These are phyloP conservation scores for Thecaphora thlaspeos DNA, from an alignment of 1,284 basidiomycete species.

Conservation along the genomic window DNA sequence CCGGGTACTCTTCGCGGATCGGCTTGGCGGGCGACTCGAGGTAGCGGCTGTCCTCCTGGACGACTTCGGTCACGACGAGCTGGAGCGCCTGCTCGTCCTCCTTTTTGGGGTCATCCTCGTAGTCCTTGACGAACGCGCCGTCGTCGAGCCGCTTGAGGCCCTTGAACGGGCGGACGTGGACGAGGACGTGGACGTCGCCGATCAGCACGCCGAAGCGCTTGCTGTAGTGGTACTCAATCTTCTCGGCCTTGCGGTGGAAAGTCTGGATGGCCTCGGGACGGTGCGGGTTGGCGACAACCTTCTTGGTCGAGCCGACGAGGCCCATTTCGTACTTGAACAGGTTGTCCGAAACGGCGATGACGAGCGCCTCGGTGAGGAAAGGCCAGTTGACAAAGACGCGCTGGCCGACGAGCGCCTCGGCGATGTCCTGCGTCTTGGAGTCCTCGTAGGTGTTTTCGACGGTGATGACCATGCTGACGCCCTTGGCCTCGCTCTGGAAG, in stretches of 20 bases:
- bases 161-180: slow-evolving; percentile 59
- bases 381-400: slow-evolving; percentile 87
- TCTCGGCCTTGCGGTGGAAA: slow-evolving; percentile 62
- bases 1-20: slow-evolving; percentile 83
- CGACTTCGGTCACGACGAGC: slow-evolving; percentile 42
- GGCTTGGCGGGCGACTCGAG: slow-evolving; percentile 71
- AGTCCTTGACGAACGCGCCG: slow-evolving; percentile 91
- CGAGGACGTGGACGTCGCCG: slow-evolving; percentile 65
- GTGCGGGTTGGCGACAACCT: slow-evolving; percentile 36
- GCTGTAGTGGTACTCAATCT: slow-evolving; percentile 78
- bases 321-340: slow-evolving; percentile 71
- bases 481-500: slow-evolving; percentile 83
- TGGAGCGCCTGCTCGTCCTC: slow-evolving; percentile 77
- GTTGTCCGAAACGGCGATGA: slow-evolving; percentile 81
- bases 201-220: slow-evolving; percentile 85
- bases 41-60: slow-evolving; percentile 49
- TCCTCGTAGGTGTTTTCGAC: slow-evolving; percentile 74
- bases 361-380: slow-evolving; percentile 86
- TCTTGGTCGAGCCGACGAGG: slow-evolving; percentile 30
- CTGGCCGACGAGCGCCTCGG: slow-evolving; percentile 66
- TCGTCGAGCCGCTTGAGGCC: slow-evolving; percentile 83
- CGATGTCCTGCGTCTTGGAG: slow-evolving; percentile 67
- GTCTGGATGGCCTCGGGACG: slow-evolving; percentile 57
- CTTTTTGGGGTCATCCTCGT: slow-evolving; percentile 71
- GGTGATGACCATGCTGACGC: slow-evolving; percentile 87